These are phyloP conservation scores for Aphanomyces stellatus DNA, from an alignment of 352 stramenopile species.

Conservation along the genomic window DNA sequence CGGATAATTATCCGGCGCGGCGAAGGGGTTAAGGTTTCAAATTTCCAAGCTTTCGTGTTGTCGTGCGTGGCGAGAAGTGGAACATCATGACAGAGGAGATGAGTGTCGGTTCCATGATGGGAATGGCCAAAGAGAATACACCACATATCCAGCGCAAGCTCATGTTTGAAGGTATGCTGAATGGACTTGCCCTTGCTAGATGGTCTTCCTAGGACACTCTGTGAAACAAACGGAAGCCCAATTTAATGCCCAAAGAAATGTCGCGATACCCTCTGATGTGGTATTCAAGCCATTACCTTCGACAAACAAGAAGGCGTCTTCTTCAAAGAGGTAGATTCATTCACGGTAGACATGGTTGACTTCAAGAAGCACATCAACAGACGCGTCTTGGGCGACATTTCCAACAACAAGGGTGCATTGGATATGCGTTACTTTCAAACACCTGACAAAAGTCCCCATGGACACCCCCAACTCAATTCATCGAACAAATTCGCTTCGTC, in stretches of 20 bases:
- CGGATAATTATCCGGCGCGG: conserved; percentile 14
- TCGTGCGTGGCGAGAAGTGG: too few relatives aligned
- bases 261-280: neutral
- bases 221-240: conserved; percentile 8
- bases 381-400: conserved; percentile 18
- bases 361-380: too few relatives aligned
- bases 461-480: too few relatives aligned
- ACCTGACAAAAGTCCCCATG: too few relatives aligned
- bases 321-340: neutral
- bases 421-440: neutral
- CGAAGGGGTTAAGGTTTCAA: too few relatives aligned
- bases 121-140: conserved; percentile 9
- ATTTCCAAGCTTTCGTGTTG: neutral
- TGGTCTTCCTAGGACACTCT: neutral
- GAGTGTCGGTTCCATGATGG: neutral
- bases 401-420: conserved; percentile 4
- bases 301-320: neutral
- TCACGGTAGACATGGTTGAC: too few relatives aligned
- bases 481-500: neutral
- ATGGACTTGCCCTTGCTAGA: neutral
- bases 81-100: neutral
- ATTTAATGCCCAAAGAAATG: neutral
- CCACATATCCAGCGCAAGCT: conserved; percentile 12
- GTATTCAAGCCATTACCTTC: neutral
- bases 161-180: conserved; percentile 6